phyloP scores from a whole-genome alignment of 805 yeast genomes.

The Hanseniaspora nectarophila region DNA sequence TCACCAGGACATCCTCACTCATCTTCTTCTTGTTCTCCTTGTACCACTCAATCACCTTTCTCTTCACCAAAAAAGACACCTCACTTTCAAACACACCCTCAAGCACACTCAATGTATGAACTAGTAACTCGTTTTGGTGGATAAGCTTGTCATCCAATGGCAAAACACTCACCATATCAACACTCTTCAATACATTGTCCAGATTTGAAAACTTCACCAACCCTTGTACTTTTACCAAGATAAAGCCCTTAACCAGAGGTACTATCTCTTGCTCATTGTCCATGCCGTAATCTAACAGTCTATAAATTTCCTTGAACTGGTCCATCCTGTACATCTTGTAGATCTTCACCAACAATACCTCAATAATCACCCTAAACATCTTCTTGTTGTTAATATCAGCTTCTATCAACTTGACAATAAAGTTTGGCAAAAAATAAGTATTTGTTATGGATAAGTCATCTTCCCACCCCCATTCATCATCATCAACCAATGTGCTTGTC shows the following conservation, averaged over 20 bases:
- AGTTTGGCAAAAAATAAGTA: background rate
- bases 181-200: background rate
- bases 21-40: background rate
- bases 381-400: background rate
- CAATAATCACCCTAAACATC: background rate
- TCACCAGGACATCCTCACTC: background rate
- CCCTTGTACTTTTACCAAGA: background rate
- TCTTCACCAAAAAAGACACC: background rate
- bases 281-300: background rate
- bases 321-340: background rate
- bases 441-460: background rate
- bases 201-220: background rate
- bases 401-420: background rate
- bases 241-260: background rate
- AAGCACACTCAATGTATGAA: background rate
- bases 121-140: background rate
- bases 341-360: background rate
- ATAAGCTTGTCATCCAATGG: background rate
- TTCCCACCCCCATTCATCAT: constrained; percentile 14
- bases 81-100: background rate
- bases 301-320: background rate
- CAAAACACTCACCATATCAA: background rate
- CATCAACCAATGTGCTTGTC: background rate
- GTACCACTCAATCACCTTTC: background rate
- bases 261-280: background rate